These are phyloP conservation scores for Penicillium taxi DNA, from an alignment of 495 filamentous ascomycete genomes.

Conservation along the genomic window DNA sequence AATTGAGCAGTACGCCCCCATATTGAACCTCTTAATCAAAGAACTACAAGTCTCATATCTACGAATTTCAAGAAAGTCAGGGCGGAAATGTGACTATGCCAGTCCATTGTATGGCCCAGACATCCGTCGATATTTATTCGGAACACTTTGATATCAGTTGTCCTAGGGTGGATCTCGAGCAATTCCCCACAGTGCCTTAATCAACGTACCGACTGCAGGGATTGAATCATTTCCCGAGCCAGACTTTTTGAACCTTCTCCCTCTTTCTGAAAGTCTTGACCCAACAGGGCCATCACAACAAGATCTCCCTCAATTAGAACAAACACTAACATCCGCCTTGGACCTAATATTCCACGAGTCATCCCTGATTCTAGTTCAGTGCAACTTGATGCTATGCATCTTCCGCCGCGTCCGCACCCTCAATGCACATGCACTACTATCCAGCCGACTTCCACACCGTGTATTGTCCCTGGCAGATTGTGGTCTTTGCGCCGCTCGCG, in stretches of 20 bases:
- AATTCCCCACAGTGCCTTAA: constrained; percentile 34
- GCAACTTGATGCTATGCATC: constrained; percentile 46
- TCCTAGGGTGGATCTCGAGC: constrained; percentile 47
- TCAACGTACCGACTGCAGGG: constrained; percentile 11
- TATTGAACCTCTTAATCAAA: constrained; percentile 27
- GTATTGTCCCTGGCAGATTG: constrained; percentile 27
- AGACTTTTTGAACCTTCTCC: constrained; percentile 38
- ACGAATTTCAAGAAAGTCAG: constrained; percentile 2
- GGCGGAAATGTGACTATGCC: too few species aligned
- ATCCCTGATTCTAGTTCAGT: constrained; percentile 37
- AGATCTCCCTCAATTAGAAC: constrained; percentile 29
- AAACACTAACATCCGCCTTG: constrained; percentile 29
- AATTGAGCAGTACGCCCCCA: constrained; percentile 47
- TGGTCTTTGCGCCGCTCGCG: constrained; percentile 31
- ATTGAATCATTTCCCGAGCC: constrained; percentile 3
- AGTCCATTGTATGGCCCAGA: constrained; percentile 24
- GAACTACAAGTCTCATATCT: constrained; percentile 11
- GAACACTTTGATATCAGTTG: constrained; percentile 47
- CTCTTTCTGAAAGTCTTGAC: constrained; percentile 39
- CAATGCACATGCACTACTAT: constrained; percentile 26
- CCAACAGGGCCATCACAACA: constrained; percentile 27
- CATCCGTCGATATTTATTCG: constrained; percentile 37
- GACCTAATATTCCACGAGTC: constrained; percentile 30
- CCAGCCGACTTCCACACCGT: constrained; percentile 26
- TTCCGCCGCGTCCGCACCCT: constrained; percentile 43